Conservation (phyloP, 768 basidiomycete species). For the Rhizopogon vesiculosus region DNA sequence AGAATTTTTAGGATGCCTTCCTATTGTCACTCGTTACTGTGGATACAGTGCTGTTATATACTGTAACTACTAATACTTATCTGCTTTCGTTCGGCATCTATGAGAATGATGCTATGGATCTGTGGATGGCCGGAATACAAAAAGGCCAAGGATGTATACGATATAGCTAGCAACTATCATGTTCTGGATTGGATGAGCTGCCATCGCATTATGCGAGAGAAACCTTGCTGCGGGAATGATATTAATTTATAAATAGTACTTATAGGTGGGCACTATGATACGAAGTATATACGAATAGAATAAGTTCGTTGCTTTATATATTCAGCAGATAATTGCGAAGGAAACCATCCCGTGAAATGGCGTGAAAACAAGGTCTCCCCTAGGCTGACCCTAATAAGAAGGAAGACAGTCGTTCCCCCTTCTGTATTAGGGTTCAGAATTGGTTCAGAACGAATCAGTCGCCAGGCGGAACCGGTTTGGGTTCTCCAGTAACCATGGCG, state of each 20-base stretch:
- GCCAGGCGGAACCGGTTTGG: conserved; percentile 1
- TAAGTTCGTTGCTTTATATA: not conserved
- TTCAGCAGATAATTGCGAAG: not conserved
- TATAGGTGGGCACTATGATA: not conserved
- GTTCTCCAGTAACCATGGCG: conserved; percentile 4
- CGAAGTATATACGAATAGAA: not conserved
- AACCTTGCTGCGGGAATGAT: too few relatives aligned
- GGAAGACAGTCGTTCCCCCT: too few relatives aligned
- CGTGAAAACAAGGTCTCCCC: not conserved
- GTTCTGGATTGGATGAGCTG: too few relatives aligned
- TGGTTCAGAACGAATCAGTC: not conserved
- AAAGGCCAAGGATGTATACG: too few relatives aligned
- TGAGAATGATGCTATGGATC: not conserved
- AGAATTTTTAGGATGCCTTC: conserved; percentile 14
- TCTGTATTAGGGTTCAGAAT: too few relatives aligned
- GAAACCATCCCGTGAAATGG: not conserved
- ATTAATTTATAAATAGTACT: not conserved
- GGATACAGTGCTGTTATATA: not conserved
- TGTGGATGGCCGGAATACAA: not conserved
- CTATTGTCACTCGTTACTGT: not conserved
- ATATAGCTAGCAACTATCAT: too few relatives aligned
- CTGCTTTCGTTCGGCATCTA: not conserved
- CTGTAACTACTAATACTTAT: not conserved
- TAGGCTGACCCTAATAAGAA: too few relatives aligned
- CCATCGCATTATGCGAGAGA: not conserved